Evolutionary conservation across 2,329 filamentous ascomycete genomes (phyloP).

Genomic region (Apiospora koreana): DNA sequence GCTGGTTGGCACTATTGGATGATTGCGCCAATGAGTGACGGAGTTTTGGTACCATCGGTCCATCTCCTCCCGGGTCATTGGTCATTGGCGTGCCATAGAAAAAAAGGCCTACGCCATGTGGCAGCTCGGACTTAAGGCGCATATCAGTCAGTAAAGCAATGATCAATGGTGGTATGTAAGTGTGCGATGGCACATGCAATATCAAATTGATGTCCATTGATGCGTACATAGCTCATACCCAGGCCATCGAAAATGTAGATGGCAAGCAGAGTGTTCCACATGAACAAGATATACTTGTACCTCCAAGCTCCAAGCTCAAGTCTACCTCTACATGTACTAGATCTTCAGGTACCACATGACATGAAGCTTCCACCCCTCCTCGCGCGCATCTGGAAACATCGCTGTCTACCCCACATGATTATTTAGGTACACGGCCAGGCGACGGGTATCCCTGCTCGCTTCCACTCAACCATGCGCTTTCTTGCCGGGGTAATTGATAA

Average conservation of each 20-base stretch:
- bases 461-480: not conserved
- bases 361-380: not conserved
- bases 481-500: not conserved
- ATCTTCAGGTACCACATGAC: not conserved
- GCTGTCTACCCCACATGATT: slow-evolving; percentile 6
- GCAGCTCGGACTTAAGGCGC: no score
- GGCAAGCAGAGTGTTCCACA: no score
- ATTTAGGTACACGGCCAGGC: not conserved
- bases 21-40: not conserved
- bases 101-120: no score
- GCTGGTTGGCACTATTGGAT: slow-evolving; percentile 5
- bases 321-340: no score
- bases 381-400: not conserved
- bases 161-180: no score
- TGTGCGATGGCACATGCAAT: no score
- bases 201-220: no score
- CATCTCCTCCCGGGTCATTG: not conserved
- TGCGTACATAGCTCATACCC: no score
- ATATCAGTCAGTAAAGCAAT: no score
- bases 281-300: no score
- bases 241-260: not conserved
- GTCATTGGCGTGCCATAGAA: not conserved
- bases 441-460: slow-evolving; percentile 4
- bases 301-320: no score
- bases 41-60: not conserved